Evolutionary conservation across 73 alveolate genomes (phyloP).

Genomic region (Paramecium caudatum): DNA sequence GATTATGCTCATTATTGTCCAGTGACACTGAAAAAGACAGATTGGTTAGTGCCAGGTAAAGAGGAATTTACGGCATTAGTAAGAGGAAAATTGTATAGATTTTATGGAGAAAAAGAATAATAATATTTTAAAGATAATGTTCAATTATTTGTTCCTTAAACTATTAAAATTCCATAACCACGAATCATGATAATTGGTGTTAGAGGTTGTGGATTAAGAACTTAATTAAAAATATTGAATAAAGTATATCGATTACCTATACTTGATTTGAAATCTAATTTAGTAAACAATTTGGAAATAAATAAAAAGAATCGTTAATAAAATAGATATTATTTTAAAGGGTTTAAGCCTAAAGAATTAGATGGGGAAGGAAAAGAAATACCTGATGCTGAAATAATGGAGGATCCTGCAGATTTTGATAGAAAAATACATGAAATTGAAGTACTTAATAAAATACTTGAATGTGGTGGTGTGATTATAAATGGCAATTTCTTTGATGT

Average conservation of each 20-base stretch:
- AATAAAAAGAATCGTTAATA: conserved; percentile 87
- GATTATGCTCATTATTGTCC: conserved; percentile 97
- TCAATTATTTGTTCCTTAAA: conserved; percentile 76
- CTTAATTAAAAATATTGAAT: conserved; percentile 81
- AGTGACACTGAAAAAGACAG: conserved; percentile 89
- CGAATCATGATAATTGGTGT: conserved; percentile 93
- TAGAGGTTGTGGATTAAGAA: conserved; percentile 80
- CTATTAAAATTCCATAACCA: conserved; percentile 94
- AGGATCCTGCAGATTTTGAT: conserved; percentile 97
- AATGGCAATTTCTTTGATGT: conserved; percentile 94
- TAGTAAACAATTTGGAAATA: conserved; percentile 81
- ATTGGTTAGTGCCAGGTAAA: conserved; percentile 96
- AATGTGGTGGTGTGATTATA: conserved; percentile 83
- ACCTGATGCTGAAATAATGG: conserved; percentile 96
- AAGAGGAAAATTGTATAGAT: conserved; percentile 93
- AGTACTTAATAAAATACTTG: conserved; percentile 84
- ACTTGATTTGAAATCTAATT: conserved; percentile 86
- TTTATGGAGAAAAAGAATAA: conserved; percentile 96
- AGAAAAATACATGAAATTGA: conserved; percentile 92
- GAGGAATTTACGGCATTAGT: conserved; percentile 91
- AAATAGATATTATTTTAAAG: conserved; percentile 91
- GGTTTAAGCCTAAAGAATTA: conserved; percentile 85
- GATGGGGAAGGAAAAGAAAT: conserved; percentile 91
- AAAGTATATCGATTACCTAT: conserved; percentile 84
- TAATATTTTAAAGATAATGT: conserved; percentile 94